These are phyloP conservation scores for Lentinula raphanica DNA, from an alignment of 768 basidiomycete genomes.

Conservation along the genomic window DNA sequence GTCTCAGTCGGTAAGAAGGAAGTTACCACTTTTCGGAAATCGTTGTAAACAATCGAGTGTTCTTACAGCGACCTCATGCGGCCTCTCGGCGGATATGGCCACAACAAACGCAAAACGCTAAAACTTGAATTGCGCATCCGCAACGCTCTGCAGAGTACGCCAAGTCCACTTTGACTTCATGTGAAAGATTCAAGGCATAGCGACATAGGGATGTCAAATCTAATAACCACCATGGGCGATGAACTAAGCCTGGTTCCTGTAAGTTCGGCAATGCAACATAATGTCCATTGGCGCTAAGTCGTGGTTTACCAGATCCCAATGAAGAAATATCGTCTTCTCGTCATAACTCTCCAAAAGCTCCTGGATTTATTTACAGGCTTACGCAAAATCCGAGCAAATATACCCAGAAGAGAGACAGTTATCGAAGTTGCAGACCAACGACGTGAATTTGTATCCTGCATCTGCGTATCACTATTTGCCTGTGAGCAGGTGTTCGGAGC, in stretches of 20 bases:
- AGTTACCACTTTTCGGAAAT: background rate
- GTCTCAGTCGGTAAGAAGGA: conserved; percentile 33
- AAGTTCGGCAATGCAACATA: conserved; percentile 13
- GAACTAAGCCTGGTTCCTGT: conserved; percentile 46
- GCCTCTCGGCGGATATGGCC: conserved; percentile 16
- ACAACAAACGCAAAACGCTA: conserved; percentile 29
- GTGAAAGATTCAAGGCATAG: background rate
- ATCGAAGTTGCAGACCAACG: conserved; percentile 31
- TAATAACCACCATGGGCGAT: conserved; percentile 38
- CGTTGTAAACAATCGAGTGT: background rate
- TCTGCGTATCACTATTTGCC: conserved; percentile 44
- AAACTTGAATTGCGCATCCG: conserved; percentile 39
- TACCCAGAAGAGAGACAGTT: conserved; percentile 39
- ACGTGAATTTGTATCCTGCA: conserved; percentile 41
- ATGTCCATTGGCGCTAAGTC: background rate
- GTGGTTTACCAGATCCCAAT: conserved; percentile 34
- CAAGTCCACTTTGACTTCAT: background rate
- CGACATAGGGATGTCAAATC: conserved; percentile 21
- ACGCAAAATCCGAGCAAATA: conserved; percentile 42
- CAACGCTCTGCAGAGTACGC: conserved; percentile 30
- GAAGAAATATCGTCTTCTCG: conserved; percentile 33
- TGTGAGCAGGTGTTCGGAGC: conserved; percentile 43
- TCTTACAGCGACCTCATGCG: conserved; percentile 29
- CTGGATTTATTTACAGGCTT: conserved; percentile 41
- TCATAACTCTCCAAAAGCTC: conserved; percentile 32